These are phyloP conservation scores for Scedosporium apiospermum DNA, from an alignment of 2,329 filamentous ascomycete genomes.

Conservation along the genomic window DNA sequence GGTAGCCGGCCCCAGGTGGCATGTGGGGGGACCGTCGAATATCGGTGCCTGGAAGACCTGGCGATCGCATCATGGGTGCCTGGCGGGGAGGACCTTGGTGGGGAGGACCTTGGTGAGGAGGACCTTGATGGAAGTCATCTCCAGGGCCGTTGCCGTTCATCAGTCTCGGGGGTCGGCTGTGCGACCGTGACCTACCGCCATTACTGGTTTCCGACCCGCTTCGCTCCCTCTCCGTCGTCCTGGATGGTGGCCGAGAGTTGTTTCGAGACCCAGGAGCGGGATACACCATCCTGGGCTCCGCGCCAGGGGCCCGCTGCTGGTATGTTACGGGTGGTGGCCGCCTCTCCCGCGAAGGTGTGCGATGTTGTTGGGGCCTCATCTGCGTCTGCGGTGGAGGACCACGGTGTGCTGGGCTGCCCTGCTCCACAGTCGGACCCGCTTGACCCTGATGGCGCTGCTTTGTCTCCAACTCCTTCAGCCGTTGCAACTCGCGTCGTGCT, in stretches of 20 bases:
- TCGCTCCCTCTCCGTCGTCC: conserved; percentile 36
- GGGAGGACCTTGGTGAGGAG: conserved; percentile 12
- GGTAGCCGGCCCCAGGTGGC: conserved; percentile 30
- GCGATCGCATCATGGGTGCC: conserved; percentile 28
- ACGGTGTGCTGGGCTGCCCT: neutral
- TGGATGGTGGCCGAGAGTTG: conserved; percentile 17
- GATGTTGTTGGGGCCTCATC: conserved; percentile 11
- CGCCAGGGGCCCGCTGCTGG: conserved; percentile 28
- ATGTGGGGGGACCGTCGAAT: conserved; percentile 37
- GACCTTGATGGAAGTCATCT: neutral
- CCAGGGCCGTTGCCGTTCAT: conserved; percentile 20
- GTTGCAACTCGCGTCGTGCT: conserved; percentile 46
- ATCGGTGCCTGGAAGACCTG: conserved; percentile 38
- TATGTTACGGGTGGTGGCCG: conserved; percentile 35
- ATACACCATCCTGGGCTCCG: conserved; percentile 26
- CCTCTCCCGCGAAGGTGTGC: conserved; percentile 33
- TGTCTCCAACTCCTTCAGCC: conserved; percentile 42
- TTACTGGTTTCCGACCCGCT: conserved; percentile 47
- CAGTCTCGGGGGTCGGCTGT: conserved; percentile 28
- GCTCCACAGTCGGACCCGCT: conserved; percentile 4
- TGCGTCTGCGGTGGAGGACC: conserved; percentile 5
- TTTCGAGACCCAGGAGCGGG: conserved; percentile 16
- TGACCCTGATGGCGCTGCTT: conserved; percentile 30
- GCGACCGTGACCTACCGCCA: conserved; percentile 27
- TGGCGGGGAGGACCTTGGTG: conserved; percentile 16